phyloP scores from a whole-genome alignment of 140 eudicot genomes.

The Ambrosia hybrid region DNA sequence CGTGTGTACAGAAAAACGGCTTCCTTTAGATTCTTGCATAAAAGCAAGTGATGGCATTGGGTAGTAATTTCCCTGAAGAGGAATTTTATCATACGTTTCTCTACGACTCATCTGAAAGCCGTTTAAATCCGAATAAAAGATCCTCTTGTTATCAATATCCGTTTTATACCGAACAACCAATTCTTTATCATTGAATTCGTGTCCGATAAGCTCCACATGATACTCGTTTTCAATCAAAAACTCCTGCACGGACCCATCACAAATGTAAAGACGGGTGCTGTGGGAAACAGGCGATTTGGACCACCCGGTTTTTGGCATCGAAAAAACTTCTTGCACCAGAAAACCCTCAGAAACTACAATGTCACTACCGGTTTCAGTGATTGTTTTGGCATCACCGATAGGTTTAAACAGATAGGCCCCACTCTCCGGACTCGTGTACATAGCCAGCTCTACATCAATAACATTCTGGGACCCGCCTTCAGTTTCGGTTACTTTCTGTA shows the following conservation, averaged over 20 bases:
- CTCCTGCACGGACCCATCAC: conserved; percentile 67
- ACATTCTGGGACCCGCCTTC: conserved; percentile 45
- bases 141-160: conserved; percentile 60
- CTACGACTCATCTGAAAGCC: conserved; percentile 97
- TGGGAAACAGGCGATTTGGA: conserved; percentile 64
- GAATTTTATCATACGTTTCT: conserved; percentile 93
- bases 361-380: conserved; percentile 48
- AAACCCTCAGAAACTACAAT: conserved; percentile 70
- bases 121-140: conserved; percentile 82
- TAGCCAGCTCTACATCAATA: conserved; percentile 72
- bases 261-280: conserved; percentile 69
- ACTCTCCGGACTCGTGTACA: conserved; percentile 86
- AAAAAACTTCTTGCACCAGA: conserved; percentile 77
- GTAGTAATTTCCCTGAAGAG: conserved; percentile 90
- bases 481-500: conserved; percentile 52
- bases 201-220: conserved; percentile 87
- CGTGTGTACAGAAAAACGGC: conserved; percentile 81
- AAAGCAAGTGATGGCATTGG: conserved; percentile 98
- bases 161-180: conserved; percentile 84
- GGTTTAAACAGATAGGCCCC: conserved; percentile 96
- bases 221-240: conserved; percentile 80
- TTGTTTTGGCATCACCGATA: conserved; percentile 67
- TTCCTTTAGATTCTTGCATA: conserved; percentile 70
- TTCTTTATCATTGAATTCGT: conserved; percentile 66
- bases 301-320: conserved; percentile 75